Evolutionary conservation across 371 early-diverging fungal genomes (phyloP).

Genomic region (Syncephalastrum racemosum): DNA sequence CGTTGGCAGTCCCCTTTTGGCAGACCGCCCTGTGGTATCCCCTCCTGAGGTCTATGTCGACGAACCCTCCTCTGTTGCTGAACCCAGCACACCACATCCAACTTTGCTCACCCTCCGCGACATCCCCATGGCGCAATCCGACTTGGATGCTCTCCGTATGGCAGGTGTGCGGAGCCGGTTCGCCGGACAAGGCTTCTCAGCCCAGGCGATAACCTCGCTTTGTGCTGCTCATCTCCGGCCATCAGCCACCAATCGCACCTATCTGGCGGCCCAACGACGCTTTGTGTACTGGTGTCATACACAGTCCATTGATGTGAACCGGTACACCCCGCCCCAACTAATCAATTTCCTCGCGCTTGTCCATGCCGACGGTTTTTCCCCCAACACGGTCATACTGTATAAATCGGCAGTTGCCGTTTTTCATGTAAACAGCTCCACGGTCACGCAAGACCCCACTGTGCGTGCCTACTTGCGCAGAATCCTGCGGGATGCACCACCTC

Average conservation of each 20-base stretch:
- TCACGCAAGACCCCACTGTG: neutral
- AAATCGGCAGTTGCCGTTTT: constrained; percentile 6
- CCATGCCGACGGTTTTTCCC: too few species aligned
- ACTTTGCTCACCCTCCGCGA: constrained; percentile 5
- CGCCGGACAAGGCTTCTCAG: neutral
- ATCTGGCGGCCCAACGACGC: neutral
- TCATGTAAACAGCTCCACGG: neutral
- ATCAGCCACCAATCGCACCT: neutral
- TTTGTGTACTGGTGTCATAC: neutral
- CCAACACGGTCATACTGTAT: too few species aligned
- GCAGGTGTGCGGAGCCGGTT: neutral
- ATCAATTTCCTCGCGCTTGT: constrained; percentile 5
- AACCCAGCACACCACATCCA: neutral
- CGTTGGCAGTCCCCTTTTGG: constrained; percentile 20
- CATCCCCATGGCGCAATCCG: neutral
- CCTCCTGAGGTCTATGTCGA: neutral
- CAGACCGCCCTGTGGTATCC: constrained; percentile 20
- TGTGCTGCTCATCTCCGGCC: neutral
- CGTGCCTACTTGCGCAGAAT: neutral
- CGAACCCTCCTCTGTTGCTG: neutral
- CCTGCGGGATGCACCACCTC: constrained; percentile 2
- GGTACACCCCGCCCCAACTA: neutral
- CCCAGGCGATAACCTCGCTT: neutral
- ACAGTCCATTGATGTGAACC: neutral
- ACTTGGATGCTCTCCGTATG: constrained; percentile 8